phyloP scores from a whole-genome alignment of 2,329 filamentous ascomycete species.

The Emmonsia crescens region DNA sequence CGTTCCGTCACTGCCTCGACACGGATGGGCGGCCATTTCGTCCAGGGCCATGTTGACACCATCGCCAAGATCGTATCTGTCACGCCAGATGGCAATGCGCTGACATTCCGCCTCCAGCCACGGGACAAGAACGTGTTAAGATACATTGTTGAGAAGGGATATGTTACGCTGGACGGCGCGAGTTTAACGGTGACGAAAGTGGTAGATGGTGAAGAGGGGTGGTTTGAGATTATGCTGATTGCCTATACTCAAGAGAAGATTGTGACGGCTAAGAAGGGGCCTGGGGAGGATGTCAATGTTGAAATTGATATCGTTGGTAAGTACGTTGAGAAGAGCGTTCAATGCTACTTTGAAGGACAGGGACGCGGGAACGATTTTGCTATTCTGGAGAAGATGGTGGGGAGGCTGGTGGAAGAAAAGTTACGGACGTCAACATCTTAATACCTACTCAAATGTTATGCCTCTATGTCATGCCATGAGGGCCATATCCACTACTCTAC shows the following conservation, averaged over 20 bases:
- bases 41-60: constrained; percentile 95
- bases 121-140: constrained; percentile 57
- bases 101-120: constrained; percentile 75
- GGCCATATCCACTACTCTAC: background rate
- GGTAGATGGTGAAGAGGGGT: constrained; percentile 67
- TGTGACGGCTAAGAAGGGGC: constrained; percentile 65
- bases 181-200: constrained; percentile 87
- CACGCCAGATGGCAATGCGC: constrained; percentile 74
- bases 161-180: constrained; percentile 85
- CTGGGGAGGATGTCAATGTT: constrained; percentile 75
- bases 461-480: background rate
- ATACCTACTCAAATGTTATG: background rate
- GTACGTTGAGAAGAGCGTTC: constrained; percentile 64
- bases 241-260: constrained; percentile 91
- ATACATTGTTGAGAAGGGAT: constrained; percentile 95
- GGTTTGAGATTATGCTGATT: constrained; percentile 94
- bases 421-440: constrained; percentile 30
- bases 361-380: constrained; percentile 32
- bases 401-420: constrained; percentile 62
- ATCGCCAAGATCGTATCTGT: constrained; percentile 63
- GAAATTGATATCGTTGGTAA: constrained; percentile 79
- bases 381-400: constrained; percentile 60
- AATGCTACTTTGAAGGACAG: constrained; percentile 55
- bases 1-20: constrained; percentile 82
- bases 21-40: constrained; percentile 96